Conservation (phyloP, 1,284 basidiomycete genomes). For the Boletus mariae region DNA sequence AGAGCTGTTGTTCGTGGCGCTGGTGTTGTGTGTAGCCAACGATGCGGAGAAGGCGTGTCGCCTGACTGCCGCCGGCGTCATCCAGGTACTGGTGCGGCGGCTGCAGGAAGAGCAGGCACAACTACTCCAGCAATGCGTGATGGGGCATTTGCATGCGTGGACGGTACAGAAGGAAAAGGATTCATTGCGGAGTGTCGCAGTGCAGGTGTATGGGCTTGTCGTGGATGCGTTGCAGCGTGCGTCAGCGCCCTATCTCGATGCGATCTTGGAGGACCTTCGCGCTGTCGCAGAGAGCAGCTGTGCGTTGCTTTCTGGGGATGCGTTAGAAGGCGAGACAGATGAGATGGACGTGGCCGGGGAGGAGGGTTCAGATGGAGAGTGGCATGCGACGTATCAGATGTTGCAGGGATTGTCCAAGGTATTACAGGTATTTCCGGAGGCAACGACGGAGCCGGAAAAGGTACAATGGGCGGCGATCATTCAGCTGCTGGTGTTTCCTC, state of each 20-base stretch:
- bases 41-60: conserved; percentile 89
- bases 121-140: conserved; percentile 33
- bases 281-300: conserved; percentile 50
- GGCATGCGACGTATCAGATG: conserved; percentile 84
- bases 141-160: conserved; percentile 82
- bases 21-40: conserved; percentile 92
- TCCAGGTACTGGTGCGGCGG: conserved; percentile 72
- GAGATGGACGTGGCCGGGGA: conserved; percentile 42
- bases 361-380: conserved; percentile 52
- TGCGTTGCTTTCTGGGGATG: conserved; percentile 28
- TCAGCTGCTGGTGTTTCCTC: conserved; percentile 80
- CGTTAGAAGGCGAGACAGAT: conserved; percentile 28
- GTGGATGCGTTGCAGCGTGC: conserved; percentile 61
- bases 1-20: conserved; percentile 87
- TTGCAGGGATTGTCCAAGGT: conserved; percentile 67
- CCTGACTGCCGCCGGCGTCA: conserved; percentile 80
- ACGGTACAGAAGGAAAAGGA: conserved; percentile 59
- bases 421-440: conserved; percentile 54
- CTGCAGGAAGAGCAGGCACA: conserved; percentile 60
- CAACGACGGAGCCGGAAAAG: conserved; percentile 27
- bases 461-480: conserved; percentile 67
- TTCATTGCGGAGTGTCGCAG: conserved; percentile 66
- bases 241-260: conserved; percentile 44
- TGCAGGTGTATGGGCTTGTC: conserved; percentile 80
- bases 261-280: conserved; percentile 61